A percentile compares a stretch with the other conserved stretches of the same genome.
Evolutionary conservation across 164 flowering plant species (phyloP).

Genomic region (Hamamelis virginiana): DNA sequence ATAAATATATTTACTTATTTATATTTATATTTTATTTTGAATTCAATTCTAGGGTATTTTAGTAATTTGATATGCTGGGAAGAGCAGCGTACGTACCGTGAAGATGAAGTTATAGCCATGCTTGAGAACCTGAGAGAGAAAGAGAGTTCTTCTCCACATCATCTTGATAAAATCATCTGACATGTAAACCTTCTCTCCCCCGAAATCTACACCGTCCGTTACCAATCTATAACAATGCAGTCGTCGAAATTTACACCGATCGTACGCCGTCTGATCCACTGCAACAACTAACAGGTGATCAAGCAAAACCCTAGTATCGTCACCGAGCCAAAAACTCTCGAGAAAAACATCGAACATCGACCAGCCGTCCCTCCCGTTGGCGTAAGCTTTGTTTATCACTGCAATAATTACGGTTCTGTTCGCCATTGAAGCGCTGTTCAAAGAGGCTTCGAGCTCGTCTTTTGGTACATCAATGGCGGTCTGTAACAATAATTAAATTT

Average conservation of each 20-base stretch:
- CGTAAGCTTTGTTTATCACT: constrained; percentile 66
- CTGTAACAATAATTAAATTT: too few relatives aligned
- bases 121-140: constrained; percentile 55
- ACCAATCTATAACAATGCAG: constrained; percentile 58
- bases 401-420: constrained; percentile 65
- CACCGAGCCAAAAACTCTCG: constrained; percentile 70
- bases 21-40: too few relatives aligned
- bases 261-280: constrained; percentile 54
- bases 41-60: too few relatives aligned
- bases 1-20: too few relatives aligned
- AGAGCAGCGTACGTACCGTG: constrained; percentile 75
- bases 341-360: constrained; percentile 53
- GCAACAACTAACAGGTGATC: constrained; percentile 60
- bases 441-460: constrained; percentile 43
- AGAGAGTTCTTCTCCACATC: constrained; percentile 84
- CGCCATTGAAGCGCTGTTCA: constrained; percentile 38
- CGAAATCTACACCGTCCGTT: constrained; percentile 57
- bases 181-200: constrained; percentile 73
- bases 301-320: constrained; percentile 44
- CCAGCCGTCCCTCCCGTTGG: constrained; percentile 28
- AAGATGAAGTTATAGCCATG: constrained; percentile 77
- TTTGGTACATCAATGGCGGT: too few relatives aligned
- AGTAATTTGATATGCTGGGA: too few relatives aligned
- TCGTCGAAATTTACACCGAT: constrained; percentile 49
- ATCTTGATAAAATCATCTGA: constrained; percentile 62